Evolutionary conservation across 2,329 filamentous ascomycete genomes (phyloP), one percentile per base, ranked within the genome.

Genomic region (Aspergillus persii): DNA sequence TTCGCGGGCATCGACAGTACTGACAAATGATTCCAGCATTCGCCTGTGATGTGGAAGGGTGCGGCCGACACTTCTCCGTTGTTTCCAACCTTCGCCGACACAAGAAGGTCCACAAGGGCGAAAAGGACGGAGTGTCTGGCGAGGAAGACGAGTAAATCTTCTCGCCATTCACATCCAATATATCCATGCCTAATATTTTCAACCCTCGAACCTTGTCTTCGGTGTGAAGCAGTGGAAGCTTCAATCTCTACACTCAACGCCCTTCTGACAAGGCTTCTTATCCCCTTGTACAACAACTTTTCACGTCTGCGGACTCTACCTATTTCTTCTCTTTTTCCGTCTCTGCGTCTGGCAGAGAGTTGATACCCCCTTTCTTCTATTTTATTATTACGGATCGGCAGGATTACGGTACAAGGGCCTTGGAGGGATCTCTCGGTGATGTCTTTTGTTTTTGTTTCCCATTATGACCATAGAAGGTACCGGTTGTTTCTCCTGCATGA

Each of bases 71-170:
- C 71, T 98, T 99, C 77, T 98, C 94, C 0, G 95, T 98, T 29
- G 95, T 98, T 26, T 97, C 93, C 49, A 99, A 99, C 75, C 81
- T 98, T 57, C 88, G 95, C 65, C 86, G 95, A 69, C 95, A 99
- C 79, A 90, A 92, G 73, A 98, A 98, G 80, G 94, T 98, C 51
- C 95, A 99, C 83, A 95, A 92, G 78, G 88, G 89, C 59, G 76
- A 77, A 58, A 78, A 77, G 57, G 75, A 77, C 29, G 66, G 64
- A 18, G 73, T 67, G 39, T 77, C 76, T 15, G 70, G 72, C 15
- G 76, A 77, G 30, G 76, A 77, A n/a, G 76, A 78, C 53, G 74
- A 77, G 62, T 77, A 72, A 69, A 64, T 53, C 44, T 51, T 23
- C 44, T 39, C 23, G 18, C 41, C 44, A 49, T 53, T 53, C 47